Conservation (phyloP, 2,329 filamentous ascomycete genomes). For the Cercospora sp. region DNA sequence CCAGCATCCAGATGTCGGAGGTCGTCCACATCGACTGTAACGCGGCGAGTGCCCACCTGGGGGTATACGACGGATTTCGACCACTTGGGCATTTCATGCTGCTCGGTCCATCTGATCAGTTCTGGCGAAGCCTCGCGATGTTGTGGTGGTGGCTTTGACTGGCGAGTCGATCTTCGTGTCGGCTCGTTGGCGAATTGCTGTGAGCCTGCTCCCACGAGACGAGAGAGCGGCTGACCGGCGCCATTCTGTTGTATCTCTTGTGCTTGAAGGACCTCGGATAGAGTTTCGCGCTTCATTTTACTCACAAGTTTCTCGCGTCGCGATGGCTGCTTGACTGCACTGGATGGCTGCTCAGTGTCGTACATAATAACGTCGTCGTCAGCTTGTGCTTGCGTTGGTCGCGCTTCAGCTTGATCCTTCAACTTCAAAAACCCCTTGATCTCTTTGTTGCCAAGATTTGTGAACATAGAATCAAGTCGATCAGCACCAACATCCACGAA, state of each 20-base stretch:
- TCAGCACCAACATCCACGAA: no score
- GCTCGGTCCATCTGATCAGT: constrained; percentile 30
- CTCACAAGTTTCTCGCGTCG: neutral
- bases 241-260: neutral
- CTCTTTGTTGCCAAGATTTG: no score
- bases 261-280: neutral
- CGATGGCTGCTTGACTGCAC: neutral
- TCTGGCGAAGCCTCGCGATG: constrained; percentile 17
- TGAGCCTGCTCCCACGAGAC: constrained; percentile 2
- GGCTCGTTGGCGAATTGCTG: constrained; percentile 8
- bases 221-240: neutral
- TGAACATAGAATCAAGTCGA: no score
- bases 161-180: constrained; percentile 26
- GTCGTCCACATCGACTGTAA: constrained; percentile 69
- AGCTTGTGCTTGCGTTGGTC: neutral
- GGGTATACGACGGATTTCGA: constrained; percentile 61
- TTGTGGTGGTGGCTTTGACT: constrained; percentile 19
- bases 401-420: no score
- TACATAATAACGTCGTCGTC: constrained; percentile 21
- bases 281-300: constrained; percentile 13
- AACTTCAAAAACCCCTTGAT: no score
- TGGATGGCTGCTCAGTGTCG: neutral
- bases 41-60: constrained; percentile 57
- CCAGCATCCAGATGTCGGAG: constrained; percentile 77
- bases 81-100: constrained; percentile 33